Conservation (phyloP, 306 rosid species). For the Comarum palustre region DNA sequence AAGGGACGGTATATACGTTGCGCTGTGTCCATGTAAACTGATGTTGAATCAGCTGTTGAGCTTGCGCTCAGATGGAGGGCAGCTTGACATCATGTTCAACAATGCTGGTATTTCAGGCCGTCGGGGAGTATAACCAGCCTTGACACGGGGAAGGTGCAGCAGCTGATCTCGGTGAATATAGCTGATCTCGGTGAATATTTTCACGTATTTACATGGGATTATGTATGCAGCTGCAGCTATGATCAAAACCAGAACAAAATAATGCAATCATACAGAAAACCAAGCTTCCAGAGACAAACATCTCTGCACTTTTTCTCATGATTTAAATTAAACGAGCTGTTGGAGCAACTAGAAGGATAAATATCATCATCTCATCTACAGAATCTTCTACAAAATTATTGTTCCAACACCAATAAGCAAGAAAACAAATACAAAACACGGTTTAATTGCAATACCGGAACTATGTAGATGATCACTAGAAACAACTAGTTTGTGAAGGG, state of each 20-base stretch:
- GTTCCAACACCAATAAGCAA: constrained; percentile 6
- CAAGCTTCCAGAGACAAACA: not conserved
- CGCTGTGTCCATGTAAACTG: constrained; percentile 63
- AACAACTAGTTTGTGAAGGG: not conserved
- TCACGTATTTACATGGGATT: constrained; percentile 64
- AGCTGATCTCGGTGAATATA: no score
- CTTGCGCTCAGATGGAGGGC: constrained; percentile 66
- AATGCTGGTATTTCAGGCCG: constrained; percentile 66
- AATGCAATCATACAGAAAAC: not conserved
- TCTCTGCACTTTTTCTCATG: not conserved
- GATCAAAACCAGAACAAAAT: constrained; percentile 40
- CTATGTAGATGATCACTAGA: not conserved
- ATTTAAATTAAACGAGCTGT: not conserved
- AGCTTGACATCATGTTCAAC: constrained; percentile 69
- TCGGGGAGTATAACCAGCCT: constrained; percentile 56
- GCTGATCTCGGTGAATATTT: constrained; percentile 51
- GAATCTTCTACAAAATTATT: constrained; percentile 28
- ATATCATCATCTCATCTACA: constrained; percentile 5
- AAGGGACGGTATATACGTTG: constrained; percentile 71
- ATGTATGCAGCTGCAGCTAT: constrained; percentile 73
- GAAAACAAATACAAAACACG: constrained; percentile 4
- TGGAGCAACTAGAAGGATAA: not conserved
- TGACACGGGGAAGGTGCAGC: constrained; percentile 44
- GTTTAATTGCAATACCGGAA: not conserved
- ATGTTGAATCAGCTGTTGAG: constrained; percentile 63